These are phyloP conservation scores for Pseudozyma tsukubaensis DNA, from an alignment of 1,284 basidiomycete species.

Conservation along the genomic window DNA sequence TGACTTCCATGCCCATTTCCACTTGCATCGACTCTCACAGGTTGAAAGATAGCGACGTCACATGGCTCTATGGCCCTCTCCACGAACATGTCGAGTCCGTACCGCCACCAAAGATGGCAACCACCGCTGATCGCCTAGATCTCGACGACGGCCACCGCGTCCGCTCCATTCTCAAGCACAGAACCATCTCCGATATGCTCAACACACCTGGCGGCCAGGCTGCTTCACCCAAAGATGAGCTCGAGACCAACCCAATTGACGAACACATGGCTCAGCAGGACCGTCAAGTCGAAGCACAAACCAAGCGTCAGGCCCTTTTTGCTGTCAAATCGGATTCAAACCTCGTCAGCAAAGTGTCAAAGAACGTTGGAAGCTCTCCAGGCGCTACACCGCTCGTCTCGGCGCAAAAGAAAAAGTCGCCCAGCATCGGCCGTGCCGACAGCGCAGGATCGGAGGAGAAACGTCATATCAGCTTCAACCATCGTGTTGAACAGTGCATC, in stretches of 20 bases:
- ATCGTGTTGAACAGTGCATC: constrained; percentile 96
- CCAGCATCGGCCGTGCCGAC: constrained; percentile 37
- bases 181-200: constrained; percentile 90
- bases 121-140: constrained; percentile 73
- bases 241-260: constrained; percentile 42
- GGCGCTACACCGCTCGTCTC: constrained; percentile 36
- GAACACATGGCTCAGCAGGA: constrained; percentile 57
- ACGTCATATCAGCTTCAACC: constrained; percentile 96
- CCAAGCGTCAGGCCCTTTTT: constrained; percentile 42
- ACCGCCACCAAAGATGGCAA: constrained; percentile 72
- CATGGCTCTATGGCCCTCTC: constrained; percentile 97
- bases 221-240: constrained; percentile 73
- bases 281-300: constrained; percentile 25
- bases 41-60: constrained; percentile 99
- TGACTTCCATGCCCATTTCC: background rate
- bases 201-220: constrained; percentile 69
- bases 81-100: constrained; percentile 77
- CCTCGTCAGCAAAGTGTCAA: constrained; percentile 37
- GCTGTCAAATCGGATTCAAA: constrained; percentile 59
- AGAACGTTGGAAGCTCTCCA: constrained; percentile 45
- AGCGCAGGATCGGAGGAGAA: constrained; percentile 68
- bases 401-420: constrained; percentile 37
- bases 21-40: constrained; percentile 71
- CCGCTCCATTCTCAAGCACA: constrained; percentile 96
- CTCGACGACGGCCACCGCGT: constrained; percentile 69